A percentile compares a stretch with the other conserved stretches of the same genome.
phyloP scores from a whole-genome alignment of 2,329 filamentous ascomycete species.

The Juglanconis oblonga region DNA sequence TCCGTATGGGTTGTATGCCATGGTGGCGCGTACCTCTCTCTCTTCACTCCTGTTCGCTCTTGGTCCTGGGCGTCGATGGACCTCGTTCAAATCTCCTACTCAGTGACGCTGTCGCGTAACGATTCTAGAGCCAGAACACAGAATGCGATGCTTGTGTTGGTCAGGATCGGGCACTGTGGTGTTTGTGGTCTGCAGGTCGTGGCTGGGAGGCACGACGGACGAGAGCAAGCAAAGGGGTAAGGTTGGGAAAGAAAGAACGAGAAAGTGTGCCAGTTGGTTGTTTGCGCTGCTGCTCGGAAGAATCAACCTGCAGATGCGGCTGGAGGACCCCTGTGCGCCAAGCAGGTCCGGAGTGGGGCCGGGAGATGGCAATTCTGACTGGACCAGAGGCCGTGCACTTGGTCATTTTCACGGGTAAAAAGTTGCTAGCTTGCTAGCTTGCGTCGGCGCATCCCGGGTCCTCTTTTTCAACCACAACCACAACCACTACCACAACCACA shows the following conservation, averaged over 20 bases:
- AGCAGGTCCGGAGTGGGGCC: no score
- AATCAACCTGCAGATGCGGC: neutral
- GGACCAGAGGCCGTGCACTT: neutral
- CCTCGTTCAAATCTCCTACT: constrained; percentile 1
- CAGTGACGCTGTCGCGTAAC: neutral
- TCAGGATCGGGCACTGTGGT: neutral
- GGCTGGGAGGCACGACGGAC: neutral
- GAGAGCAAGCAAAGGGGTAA: neutral
- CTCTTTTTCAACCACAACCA: neutral
- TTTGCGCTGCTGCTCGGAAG: neutral
- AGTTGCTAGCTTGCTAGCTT: neutral
- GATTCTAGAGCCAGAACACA: neutral
- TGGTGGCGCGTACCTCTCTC: constrained; percentile 24
- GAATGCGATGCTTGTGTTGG: neutral
- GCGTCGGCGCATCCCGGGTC: neutral
- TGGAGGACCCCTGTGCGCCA: neutral
- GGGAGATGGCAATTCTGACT: no score
- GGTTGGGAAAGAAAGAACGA: neutral
- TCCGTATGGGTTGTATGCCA: constrained; percentile 63
- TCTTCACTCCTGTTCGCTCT: neutral
- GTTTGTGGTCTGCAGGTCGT: neutral
- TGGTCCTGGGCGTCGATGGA: neutral
- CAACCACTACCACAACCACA: neutral
- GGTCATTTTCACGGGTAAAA: neutral
- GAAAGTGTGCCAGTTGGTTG: neutral